Evolutionary conservation across 768 basidiomycete species (phyloP).

Genomic region (Tulasnella sp.): DNA sequence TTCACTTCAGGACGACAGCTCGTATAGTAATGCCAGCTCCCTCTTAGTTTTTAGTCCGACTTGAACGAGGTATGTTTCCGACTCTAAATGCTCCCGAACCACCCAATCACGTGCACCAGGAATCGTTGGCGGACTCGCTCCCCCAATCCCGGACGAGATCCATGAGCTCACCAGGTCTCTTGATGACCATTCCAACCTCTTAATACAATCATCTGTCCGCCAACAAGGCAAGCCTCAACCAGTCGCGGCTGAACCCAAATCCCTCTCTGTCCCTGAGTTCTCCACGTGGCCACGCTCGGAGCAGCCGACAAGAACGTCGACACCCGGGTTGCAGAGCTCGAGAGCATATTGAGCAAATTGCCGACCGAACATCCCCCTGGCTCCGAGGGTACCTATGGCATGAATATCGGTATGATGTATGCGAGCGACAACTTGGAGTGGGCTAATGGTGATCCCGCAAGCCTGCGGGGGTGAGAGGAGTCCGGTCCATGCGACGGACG

Average conservation of each 20-base stretch:
- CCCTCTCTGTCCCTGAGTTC: conserved; percentile 18
- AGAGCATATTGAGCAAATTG: conserved; percentile 49
- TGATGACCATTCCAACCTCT: conserved; percentile 33
- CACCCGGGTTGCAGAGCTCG: conserved; percentile 49
- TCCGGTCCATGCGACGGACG: conserved; percentile 42
- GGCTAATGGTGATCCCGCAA: conserved; percentile 51
- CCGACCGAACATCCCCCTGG: conserved; percentile 43
- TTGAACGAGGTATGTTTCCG: neutral
- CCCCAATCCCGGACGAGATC: conserved; percentile 53
- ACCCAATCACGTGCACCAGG: conserved; percentile 38
- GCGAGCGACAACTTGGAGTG: conserved; percentile 45
- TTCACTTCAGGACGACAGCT: neutral
- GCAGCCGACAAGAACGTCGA: conserved; percentile 28
- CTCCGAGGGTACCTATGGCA: conserved; percentile 58
- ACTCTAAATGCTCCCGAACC: neutral
- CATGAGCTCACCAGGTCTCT: conserved; percentile 44
- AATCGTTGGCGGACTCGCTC: conserved; percentile 67
- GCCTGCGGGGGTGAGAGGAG: conserved; percentile 52
- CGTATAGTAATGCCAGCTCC: neutral
- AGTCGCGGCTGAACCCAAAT: conserved; percentile 39
- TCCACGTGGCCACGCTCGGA: neutral
- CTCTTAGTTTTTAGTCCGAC: neutral
- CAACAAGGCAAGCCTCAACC: conserved; percentile 41
- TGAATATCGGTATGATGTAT: conserved; percentile 34
- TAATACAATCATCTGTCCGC: conserved; percentile 44